A percentile compares a stretch with the other conserved stretches of the same genome.
Conservation (phyloP, 2,329 filamentous ascomycete species). For the Neonectria faginata region DNA sequence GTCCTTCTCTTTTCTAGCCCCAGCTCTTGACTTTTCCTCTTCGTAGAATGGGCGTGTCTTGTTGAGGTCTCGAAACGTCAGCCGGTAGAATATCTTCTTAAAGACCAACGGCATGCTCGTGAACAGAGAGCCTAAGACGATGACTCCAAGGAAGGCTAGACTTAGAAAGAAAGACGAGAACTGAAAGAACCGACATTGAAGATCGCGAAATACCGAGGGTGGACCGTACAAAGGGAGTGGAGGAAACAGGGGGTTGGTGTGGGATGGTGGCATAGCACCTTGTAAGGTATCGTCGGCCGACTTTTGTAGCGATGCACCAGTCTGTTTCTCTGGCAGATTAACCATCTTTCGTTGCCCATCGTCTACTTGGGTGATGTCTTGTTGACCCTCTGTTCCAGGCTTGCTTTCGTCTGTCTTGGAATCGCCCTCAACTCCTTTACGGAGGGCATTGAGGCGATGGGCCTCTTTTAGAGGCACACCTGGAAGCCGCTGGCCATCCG, state of each 20-base stretch:
- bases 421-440: conserved; percentile 58
- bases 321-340: conserved; percentile 43
- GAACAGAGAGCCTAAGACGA: conserved; percentile 80
- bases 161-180: conserved; percentile 80
- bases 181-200: conserved; percentile 76
- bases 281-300: conserved; percentile 61
- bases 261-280: conserved; percentile 69
- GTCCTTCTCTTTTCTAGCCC: conserved; percentile 67
- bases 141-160: conserved; percentile 78
- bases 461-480: conserved; percentile 78
- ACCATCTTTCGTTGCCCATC: conserved; percentile 42
- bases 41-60: conserved; percentile 74
- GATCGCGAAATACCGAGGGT: conserved; percentile 70
- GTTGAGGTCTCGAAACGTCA: conserved; percentile 71
- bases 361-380: conserved; percentile 48
- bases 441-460: conserved; percentile 74
- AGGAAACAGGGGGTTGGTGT: conserved; percentile 85
- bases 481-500: conserved; percentile 74
- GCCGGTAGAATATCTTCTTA: conserved; percentile 61
- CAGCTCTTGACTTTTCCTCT: conserved; percentile 74
- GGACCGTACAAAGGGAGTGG: conserved; percentile 86
- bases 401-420: conserved; percentile 45
- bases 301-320: conserved; percentile 54
- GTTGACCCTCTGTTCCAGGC: conserved; percentile 41
- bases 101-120: conserved; percentile 70